A percentile compares a stretch with the other conserved stretches of the same genome.
phyloP scores from a whole-genome alignment of 192 early-diverging fungal species.

The Rhizophagus clarus region DNA sequence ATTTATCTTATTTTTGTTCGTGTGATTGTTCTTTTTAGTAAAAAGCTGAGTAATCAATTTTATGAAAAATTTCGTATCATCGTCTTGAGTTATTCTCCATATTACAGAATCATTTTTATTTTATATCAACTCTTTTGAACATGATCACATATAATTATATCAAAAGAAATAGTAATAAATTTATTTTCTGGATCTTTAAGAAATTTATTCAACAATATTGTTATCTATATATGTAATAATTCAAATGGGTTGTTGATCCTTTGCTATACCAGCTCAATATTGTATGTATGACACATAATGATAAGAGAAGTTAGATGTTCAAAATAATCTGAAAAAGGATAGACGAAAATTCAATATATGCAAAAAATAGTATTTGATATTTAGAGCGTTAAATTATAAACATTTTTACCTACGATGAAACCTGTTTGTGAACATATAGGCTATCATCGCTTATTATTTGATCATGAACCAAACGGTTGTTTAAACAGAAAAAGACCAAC shows the following conservation, averaged over 20 bases:
- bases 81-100: too few relatives aligned
- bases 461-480: background rate
- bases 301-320: background rate
- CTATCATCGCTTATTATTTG: background rate
- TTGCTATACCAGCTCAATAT: background rate
- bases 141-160: too few relatives aligned
- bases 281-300: background rate
- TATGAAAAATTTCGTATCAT: too few relatives aligned
- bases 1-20: too few relatives aligned
- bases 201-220: background rate
- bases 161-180: too few relatives aligned
- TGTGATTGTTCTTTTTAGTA: too few relatives aligned
- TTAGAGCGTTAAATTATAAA: background rate
- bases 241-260: background rate
- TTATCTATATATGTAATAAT: background rate
- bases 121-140: too few relatives aligned
- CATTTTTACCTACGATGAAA: background rate
- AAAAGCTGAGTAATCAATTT: too few relatives aligned
- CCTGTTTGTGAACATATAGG: background rate
- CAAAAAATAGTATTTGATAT: background rate
- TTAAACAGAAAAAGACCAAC: background rate
- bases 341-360: background rate
- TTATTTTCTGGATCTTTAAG: too few relatives aligned
- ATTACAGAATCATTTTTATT: too few relatives aligned
- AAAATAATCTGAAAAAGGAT: background rate